Base-by-base conservation (phyloP, 768 basidiomycete genomes). In the Trametes gibbosa region DNA sequence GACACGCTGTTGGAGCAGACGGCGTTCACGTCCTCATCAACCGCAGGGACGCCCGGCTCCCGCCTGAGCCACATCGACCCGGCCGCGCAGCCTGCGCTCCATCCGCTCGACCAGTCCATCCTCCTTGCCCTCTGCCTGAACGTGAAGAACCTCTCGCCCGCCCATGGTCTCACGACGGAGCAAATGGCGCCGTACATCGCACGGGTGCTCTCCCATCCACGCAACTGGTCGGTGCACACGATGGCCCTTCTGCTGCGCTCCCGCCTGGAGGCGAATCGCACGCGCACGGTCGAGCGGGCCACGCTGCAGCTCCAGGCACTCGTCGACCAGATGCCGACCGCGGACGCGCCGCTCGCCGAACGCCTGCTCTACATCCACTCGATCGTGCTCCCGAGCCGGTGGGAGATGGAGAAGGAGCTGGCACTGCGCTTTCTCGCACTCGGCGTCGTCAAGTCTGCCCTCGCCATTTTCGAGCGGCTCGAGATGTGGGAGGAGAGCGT, bases 401-500 rank as follows among this genome's bases (percentile, higher is more conserved):
- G 97, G 97, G 91, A 92, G 67, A 81, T 98, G 78, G 92, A 98
- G 69, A 81, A 83, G 41, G 97, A 99, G 72, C 81, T 99, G 23
- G 97, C 94, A 1, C 72, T 80, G 64, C 83, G 92, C 53, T 95
- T 89, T 75, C 76, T 95, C 63, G 81, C 84, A 45, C 78, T 98
- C 49, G 97, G 97, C 16, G 93, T 96, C 56, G 79, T 90, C 59
- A 87, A 87, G 65, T 94, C 91, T 5, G 95, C 97, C 0, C 77
- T 98, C 49, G 95, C 90, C 71, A 95, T 98, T 55, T 98, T 94
- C 69, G 89, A 93, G 74, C 82, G 92, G 35, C 77, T 98, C 60
- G 95, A 98, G 75, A 94, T 98, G 94, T 99, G 95, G 95, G 97
- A 97, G 74, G 92, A 98, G 63, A 95, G 92, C 8, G 93, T 94